Evolutionary conservation across 1,284 basidiomycete genomes (phyloP), one percentile per base, ranked within the genome.

Genomic region (Pyrrhoderma noxium): DNA sequence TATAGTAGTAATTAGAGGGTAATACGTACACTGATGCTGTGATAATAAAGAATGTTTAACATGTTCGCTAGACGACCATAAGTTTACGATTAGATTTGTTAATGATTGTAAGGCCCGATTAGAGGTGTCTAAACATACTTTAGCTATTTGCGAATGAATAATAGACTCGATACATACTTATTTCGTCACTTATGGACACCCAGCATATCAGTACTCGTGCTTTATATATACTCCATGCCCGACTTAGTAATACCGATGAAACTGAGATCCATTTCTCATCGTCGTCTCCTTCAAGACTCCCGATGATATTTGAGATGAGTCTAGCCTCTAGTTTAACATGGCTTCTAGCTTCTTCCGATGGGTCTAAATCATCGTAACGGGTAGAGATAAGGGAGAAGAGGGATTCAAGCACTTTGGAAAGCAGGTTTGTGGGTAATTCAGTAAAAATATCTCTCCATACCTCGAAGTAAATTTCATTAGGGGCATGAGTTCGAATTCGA

Each of bases 11-110:
- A 14, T 21, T n/a, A 45, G 40, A 36, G 19, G 35, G 11, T 25
- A 25, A 40, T 1, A 67, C 79, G 53, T 65, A 87, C 86, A 87
- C 54, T 69, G 77, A 64, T 89, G 85, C 14, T 73, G 70, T 21
- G 77, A 77, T 5, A 89, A 65, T n/a, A 86, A 64, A 0, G 87
- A 86, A 62, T 86, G 82, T 52, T 77, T 83, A 59, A 89, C 71
- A 59, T 89, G 82, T 21, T 83, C 80, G 4, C 78, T 64, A 14
- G 76, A 72, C 8, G 80, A 70, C 86, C 87, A 90, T 7, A 72
- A 59, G n/a, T 79, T 75, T 3, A 82, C 59, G 1, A 77, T 64
- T 45, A 66, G 69, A 35, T 69, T 62, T 23, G 82, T 64, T 45
- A 89, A 68, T 0, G 62, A 59, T 8, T 71, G 67, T 11, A 82